Percentiles rank a stretch among this genome's conserved stretches.
Conservation (phyloP, 2,329 filamentous ascomycete genomes). For the Cucurbitaria berberidis region DNA sequence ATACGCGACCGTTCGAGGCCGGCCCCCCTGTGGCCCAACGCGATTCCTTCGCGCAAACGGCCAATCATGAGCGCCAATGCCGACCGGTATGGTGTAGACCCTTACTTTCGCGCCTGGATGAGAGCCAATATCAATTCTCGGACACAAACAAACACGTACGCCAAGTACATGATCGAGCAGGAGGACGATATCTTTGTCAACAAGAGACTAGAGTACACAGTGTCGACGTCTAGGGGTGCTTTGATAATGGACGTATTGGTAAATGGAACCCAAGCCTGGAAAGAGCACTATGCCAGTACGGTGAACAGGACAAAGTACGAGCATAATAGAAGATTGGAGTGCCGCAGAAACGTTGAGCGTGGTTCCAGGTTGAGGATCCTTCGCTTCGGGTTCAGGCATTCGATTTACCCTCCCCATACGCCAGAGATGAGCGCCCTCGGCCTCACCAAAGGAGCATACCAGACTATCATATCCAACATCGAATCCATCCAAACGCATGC, state of each 20-base stretch:
- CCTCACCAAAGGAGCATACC: constrained; percentile 20
- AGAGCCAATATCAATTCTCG: constrained; percentile 30
- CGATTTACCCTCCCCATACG: constrained; percentile 32
- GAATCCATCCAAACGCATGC: constrained; percentile 18
- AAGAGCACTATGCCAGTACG: constrained; percentile 13
- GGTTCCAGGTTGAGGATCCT: constrained; percentile 28
- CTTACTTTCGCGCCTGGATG: constrained; percentile 35
- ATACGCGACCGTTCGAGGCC: constrained; percentile 25
- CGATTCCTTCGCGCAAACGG: constrained; percentile 30
- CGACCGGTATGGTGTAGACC: constrained; percentile 31
- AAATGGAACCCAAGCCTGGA: constrained; percentile 11
- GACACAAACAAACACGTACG: constrained; percentile 27
- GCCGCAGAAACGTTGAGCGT: constrained; percentile 28
- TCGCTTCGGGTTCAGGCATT: constrained; percentile 29
- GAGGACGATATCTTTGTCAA: constrained; percentile 33
- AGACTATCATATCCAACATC: constrained; percentile 21
- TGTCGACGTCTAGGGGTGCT: constrained; percentile 5
- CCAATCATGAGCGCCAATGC: constrained; percentile 22
- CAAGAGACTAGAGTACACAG: constrained; percentile 25
- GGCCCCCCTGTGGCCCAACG: constrained; percentile 32
- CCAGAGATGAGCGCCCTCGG: constrained; percentile 33
- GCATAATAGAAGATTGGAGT: constrained; percentile 33
- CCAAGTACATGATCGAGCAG: constrained; percentile 33
- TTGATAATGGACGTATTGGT: constrained; percentile 10
- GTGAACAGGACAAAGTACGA: constrained; percentile 30